These are phyloP conservation scores for Corynespora cassiicola DNA, from an alignment of 2,329 filamentous ascomycete species.

Conservation along the genomic window DNA sequence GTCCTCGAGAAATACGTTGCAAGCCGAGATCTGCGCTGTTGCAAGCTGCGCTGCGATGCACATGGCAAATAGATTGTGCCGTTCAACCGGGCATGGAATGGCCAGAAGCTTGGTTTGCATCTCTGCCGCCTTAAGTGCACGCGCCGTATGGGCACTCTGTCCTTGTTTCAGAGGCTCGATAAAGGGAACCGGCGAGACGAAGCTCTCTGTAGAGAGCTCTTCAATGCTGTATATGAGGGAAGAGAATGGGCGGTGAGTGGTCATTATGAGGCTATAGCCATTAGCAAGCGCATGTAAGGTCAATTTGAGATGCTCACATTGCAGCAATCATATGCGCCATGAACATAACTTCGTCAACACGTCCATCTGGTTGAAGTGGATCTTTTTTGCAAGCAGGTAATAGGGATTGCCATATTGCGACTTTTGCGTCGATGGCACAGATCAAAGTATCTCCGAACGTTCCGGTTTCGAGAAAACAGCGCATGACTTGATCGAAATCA, in stretches of 20 bases:
- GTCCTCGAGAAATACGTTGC: conserved; percentile 54
- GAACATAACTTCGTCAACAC: conserved; percentile 87
- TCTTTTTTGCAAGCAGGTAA: conserved; percentile 75
- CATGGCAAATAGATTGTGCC: conserved; percentile 61
- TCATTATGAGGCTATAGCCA: conserved; percentile 28
- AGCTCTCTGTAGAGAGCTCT: conserved; percentile 58
- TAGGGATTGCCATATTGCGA: conserved; percentile 78
- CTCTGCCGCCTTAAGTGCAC: conserved; percentile 78
- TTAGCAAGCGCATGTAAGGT: conserved; percentile 1
- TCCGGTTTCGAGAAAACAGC: conserved; percentile 34
- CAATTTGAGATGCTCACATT: conserved; percentile 27
- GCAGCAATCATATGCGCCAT: conserved; percentile 80
- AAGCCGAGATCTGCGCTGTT: conserved; percentile 65
- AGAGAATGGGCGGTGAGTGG: conserved; percentile 51
- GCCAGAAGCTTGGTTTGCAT: conserved; percentile 78
- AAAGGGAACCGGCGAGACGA: conserved; percentile 60
- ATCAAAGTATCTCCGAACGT: conserved; percentile 59
- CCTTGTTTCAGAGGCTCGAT: conserved; percentile 53
- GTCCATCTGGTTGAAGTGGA: conserved; percentile 70
- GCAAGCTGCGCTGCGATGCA: conserved; percentile 36
- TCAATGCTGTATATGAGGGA: conserved; percentile 35
- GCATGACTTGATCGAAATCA: conserved; percentile 53
- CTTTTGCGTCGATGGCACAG: conserved; percentile 69
- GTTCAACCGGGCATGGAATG: conserved; percentile 72
- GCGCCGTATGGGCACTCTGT: conserved; percentile 70